Evolutionary conservation across 768 basidiomycete species (phyloP), one percentile per base, ranked within the genome.

Genomic region (Mycena leptocephala): DNA sequence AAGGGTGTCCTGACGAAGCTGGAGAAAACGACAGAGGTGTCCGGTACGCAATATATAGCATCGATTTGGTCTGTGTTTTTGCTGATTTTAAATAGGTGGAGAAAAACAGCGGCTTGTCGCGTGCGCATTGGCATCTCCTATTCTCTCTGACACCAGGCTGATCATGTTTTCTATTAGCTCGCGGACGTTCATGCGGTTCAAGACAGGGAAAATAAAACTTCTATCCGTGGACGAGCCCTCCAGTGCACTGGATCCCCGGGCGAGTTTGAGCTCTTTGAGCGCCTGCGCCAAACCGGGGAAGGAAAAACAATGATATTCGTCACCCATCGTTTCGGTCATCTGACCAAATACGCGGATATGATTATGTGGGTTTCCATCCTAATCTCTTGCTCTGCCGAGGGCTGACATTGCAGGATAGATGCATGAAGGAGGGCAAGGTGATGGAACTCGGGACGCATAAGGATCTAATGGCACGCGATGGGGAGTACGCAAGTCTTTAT

Each of bases 361-460:
- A 77, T 77, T 13, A 28, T 77, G 76, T 73, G n/a, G 18, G 65
- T 48, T 35, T 24, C 20, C 46, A 5, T 10, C 30, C 28, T 72
- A 26, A 26, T 32, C 28, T 22, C 9, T 37, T 35, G 22, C 32
- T 53, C 24, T 53, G 2, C 18, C 51, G 13, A 11, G 7, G 22
- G 16, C 24, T 61, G 18, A 46, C 30, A 24, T 2, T 20, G 26
- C 11, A 33, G 30, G 18, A 24, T 35, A 77, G 76, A 72, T 77
- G 75, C 53, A 79, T 79, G 75, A 74, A 79, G 53, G 78, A 76
- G 24, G 78, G 75, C 20, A 70, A 74, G 30, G 62, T 79, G 5
- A 63, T 39, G 4, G 78, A 79, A 41, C 65, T 64, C 1, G 78
- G 78, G 39, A 70, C 62, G 8, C 78, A 79, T 35, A 69, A 70